Evolutionary conservation across 2,329 filamentous ascomycete species (phyloP).

Genomic region (Microdochium nivale): DNA sequence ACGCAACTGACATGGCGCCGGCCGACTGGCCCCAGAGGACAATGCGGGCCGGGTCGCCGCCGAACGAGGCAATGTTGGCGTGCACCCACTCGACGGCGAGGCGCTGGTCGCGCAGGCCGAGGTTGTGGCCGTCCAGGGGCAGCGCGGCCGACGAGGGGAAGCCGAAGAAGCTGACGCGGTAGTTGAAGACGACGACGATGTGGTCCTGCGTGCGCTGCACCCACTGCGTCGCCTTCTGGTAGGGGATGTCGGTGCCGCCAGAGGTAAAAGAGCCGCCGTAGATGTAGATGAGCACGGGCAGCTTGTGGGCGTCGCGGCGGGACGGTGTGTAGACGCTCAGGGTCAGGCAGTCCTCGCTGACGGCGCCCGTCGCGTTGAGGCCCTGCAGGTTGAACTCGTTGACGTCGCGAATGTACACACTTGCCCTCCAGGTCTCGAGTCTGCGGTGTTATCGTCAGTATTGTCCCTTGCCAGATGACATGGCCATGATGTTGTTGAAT

Average conservation of each 20-base stretch:
- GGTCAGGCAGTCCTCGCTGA: conserved; percentile 5
- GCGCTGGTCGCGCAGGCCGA: conserved; percentile 22
- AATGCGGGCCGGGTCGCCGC: conserved; percentile 14
- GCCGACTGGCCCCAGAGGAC: conserved; percentile 8
- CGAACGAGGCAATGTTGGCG: conserved; percentile 25
- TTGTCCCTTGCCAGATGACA: too few species aligned
- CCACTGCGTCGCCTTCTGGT: conserved; percentile 15
- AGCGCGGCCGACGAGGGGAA: conserved; percentile 22
- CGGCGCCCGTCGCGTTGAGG: not conserved
- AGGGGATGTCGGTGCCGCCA: conserved; percentile 8
- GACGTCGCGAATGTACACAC: not conserved
- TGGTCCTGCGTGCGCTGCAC: conserved; percentile 15
- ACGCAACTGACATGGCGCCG: conserved; percentile 2
- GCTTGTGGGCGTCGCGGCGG: not conserved
- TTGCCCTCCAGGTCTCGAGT: not conserved
- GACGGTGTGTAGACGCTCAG: conserved; percentile 6
- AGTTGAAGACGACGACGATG: conserved; percentile 25
- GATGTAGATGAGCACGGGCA: conserved; percentile 6
- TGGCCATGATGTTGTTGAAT: too few species aligned
- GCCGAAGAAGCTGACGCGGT: conserved; percentile 26
- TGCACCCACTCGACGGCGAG: conserved; percentile 26
- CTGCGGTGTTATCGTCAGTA: not conserved
- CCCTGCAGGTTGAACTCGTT: not conserved
- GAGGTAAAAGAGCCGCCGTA: conserved; percentile 5
- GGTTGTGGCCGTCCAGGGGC: conserved; percentile 15